Evolutionary conservation across 495 filamentous ascomycete genomes (phyloP), one percentile per base, ranked within the genome.

Genomic region (Penicillium herquei): DNA sequence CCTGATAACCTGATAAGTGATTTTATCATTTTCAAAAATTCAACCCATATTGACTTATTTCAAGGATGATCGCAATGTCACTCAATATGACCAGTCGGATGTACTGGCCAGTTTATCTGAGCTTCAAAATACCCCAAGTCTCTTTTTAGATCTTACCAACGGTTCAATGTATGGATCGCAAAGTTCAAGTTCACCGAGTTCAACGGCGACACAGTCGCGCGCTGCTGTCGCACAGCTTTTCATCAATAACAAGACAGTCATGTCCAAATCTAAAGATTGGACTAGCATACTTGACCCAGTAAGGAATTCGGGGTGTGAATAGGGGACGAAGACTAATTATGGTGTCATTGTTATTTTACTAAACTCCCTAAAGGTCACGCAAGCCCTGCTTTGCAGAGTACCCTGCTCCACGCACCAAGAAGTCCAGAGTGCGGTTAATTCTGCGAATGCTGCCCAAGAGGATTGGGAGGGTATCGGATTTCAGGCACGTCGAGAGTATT

Each of bases 211-310:
- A 32, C 44, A 48, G 16, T 43, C 52, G n/a, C 37, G 43, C 21
- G 51, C 61, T 11, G 52, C 56, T 2, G 54, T 62, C 8, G 57
- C 62, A 17, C 62, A 62, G 40, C 45, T 68, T 3, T 69, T 66
- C 40, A 60, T 69, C 47, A 62, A 62, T 40, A 66, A 69, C 49
- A 39, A 54, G 35, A 44, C 44, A 8, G 52, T 66, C 1, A 58
- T 69, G 55, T 69, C 63, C 16, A 56, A 49, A 33, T 63, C 66
- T 7, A 56, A 62, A 41, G 57, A 47, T 14, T 69, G 63, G 66
- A 64, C 50, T 0, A 66, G 52, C 48, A 63, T 66, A 3, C 31
- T 69, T 9, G 63, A 69, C 48, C 66, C 66, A 14, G 65, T 68
- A 54, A 39, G 55, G 26, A 18, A 14, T 18, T 13, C 43, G 6